Evolutionary conservation across 2,329 filamentous ascomycete species (phyloP), one percentile per base, ranked within the genome.

Genomic region (Curvularia sp.): DNA sequence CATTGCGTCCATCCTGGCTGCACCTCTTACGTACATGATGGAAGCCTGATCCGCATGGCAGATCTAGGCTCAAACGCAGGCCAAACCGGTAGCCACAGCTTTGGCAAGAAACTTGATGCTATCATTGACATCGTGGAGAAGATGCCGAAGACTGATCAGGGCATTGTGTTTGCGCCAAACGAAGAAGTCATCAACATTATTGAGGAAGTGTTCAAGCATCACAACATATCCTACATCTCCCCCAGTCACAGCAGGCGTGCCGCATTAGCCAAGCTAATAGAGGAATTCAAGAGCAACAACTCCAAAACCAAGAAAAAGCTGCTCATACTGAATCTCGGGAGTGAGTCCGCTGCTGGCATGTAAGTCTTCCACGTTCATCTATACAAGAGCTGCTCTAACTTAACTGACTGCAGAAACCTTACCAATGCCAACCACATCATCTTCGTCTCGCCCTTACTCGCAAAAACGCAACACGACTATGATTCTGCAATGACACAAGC

Each of bases 81-180:
- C 24, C 63, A 65, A 5, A 62, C 12, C 8, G n/a, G 72, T 39
- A 65, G 71, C 1, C 68, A 70, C 15, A 76, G 60, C 49, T 71
- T 63, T 30, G 72, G 72, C 0, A 60, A 60, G 6, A 77, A 77
- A 55, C 49, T 75, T 10, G 54, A 72, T 24, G 55, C 49, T 0
- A 62, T 76, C 13, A 53, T 51, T 2, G 13, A 60, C 0, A 52
- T 78, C 12, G 72, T 85, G 9, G 67, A 51, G 5, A 49, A 66
- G 0, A 80, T 85, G 55, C 78, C 83, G 47, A 66, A 72, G 10
- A 66, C 73, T 1, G 57, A 77, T 60, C 48, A 78, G 70, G 64
- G 50, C 1, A 63, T 75, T 6, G 41, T 75, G 0, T 74, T 74
- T 46, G 67, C 63, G 3, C 70, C 69, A 5, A 67, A 69, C 12